These are phyloP conservation scores for Termitomyces sp. DNA, from an alignment of 768 basidiomycete species.

Conservation along the genomic window DNA sequence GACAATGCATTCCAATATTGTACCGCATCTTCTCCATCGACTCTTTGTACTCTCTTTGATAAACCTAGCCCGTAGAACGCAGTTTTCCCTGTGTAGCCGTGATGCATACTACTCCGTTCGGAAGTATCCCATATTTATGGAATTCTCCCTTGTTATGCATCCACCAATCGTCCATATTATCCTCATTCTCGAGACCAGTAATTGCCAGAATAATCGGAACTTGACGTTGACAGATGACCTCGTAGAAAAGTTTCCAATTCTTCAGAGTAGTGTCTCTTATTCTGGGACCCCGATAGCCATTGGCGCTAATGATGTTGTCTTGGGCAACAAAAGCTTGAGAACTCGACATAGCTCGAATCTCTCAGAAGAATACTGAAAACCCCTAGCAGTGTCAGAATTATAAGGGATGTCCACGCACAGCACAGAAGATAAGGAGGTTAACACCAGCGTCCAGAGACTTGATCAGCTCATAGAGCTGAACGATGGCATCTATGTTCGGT, in stretches of 20 bases:
- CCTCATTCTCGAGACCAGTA: conserved; percentile 32
- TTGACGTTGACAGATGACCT: conserved; percentile 31
- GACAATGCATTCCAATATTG: no score
- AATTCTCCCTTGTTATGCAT: conserved; percentile 24
- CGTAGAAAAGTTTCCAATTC: conserved; percentile 36
- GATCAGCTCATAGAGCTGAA: conserved; percentile 25
- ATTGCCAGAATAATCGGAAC: conserved; percentile 38
- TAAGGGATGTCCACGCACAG: background rate
- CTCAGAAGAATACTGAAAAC: background rate
- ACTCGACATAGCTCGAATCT: background rate
- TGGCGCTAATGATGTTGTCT: background rate
- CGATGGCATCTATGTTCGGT: conserved; percentile 18
- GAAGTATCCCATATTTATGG: conserved; percentile 22
- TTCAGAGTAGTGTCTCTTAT: conserved; percentile 2
- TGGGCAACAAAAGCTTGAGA: background rate
- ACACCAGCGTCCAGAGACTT: conserved; percentile 30
- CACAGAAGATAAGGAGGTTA: conserved; percentile 4
- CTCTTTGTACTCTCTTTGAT: conserved; percentile 25
- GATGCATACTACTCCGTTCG: conserved; percentile 35
- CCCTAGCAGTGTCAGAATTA: background rate
- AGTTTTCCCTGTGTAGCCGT: conserved; percentile 27
- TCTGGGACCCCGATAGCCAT: background rate
- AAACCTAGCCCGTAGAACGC: conserved; percentile 13
- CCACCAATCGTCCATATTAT: conserved; percentile 33
- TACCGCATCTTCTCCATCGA: conserved; percentile 26